These are phyloP conservation scores for Gardenia jasminoides DNA, from an alignment of 257 asterid genomes.

Conservation along the genomic window DNA sequence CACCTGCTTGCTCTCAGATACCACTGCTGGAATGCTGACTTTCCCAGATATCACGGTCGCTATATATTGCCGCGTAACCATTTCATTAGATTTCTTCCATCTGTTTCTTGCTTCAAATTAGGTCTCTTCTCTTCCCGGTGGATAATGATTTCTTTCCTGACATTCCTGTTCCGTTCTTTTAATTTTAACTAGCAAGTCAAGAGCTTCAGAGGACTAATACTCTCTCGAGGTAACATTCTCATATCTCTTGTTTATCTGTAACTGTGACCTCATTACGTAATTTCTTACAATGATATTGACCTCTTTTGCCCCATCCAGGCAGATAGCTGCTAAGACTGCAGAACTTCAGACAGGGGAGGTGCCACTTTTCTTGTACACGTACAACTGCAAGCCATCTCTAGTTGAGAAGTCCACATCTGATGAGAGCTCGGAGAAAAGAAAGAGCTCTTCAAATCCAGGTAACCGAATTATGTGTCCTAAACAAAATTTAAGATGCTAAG, in stretches of 20 bases:
- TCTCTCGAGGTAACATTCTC: conserved; percentile 30
- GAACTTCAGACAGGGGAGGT: conserved; percentile 37
- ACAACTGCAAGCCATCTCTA: conserved; percentile 30
- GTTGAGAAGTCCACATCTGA: conserved; percentile 19
- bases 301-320: background rate
- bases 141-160: background rate
- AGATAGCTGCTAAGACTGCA: conserved; percentile 16
- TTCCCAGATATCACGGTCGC: conserved; percentile 43
- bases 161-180: background rate
- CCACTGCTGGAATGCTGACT: conserved; percentile 37
- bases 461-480: background rate
- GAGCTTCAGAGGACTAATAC: conserved; percentile 20
- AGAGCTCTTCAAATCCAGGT: conserved; percentile 33
- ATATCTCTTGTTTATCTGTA: background rate
- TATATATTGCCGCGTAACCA: conserved; percentile 47
- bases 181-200: conserved; percentile 27
- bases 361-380: conserved; percentile 45
- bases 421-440: conserved; percentile 10
- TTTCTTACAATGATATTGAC: background rate
- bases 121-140: background rate
- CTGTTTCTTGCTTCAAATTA: background rate
- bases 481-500: background rate
- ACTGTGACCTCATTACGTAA: background rate
- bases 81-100: background rate
- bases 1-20: conserved; percentile 38